A percentile compares a stretch with the other conserved stretches of the same genome.
These are phyloP conservation scores for Phytopythium boreale DNA, from an alignment of 352 stramenopile genomes.

Conservation along the genomic window DNA sequence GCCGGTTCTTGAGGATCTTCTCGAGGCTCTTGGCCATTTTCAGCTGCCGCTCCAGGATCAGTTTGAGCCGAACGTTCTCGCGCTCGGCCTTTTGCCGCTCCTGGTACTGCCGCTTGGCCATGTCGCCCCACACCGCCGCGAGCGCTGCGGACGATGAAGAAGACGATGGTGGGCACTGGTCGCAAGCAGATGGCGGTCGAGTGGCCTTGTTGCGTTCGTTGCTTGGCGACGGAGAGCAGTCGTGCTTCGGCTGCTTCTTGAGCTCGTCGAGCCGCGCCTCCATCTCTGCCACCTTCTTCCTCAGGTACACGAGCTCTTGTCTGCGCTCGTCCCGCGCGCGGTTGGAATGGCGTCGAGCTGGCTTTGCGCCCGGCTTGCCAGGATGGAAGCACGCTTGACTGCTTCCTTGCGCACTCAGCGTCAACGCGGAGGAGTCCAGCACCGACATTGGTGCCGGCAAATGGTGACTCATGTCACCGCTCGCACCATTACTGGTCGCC, in stretches of 20 bases:
- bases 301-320: conserved; percentile 34
- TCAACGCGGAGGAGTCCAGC: background rate
- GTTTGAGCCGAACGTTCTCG: conserved; percentile 43
- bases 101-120: conserved; percentile 32
- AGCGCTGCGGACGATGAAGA: conserved; percentile 17
- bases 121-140: conserved; percentile 36
- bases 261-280: conserved; percentile 28
- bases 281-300: conserved; percentile 35
- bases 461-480: background rate
- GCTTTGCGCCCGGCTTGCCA: conserved; percentile 7
- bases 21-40: conserved; percentile 42
- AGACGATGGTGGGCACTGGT: conserved; percentile 7
- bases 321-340: conserved; percentile 23
- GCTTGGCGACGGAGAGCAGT: background rate
- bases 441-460: background rate
- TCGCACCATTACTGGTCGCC: background rate
- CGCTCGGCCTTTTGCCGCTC: conserved; percentile 38
- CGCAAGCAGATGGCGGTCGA: conserved; percentile 1
- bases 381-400: background rate
- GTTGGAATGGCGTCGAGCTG: conserved; percentile 31
- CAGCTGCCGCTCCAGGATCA: conserved; percentile 48
- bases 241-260: conserved; percentile 14
- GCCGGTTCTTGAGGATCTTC: conserved; percentile 28
- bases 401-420: background rate
- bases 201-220: conserved; percentile 13